Evolutionary conservation across 352 stramenopile species (phyloP), one percentile per base, ranked within the genome.

Genomic region (Pythium rhizo-oryzae): DNA sequence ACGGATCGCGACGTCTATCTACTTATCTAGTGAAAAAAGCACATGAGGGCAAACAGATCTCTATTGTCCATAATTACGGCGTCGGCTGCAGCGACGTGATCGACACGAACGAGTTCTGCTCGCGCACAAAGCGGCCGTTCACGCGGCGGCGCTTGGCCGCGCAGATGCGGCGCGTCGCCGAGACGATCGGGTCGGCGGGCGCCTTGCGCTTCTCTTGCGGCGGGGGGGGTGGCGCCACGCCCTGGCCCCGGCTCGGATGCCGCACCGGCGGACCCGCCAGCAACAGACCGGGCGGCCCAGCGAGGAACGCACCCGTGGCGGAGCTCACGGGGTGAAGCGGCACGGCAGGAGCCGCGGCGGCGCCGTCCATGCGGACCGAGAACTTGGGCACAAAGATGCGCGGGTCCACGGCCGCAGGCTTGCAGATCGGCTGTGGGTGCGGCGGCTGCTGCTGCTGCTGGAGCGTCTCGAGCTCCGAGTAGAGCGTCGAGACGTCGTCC

Each of bases 61-160:
- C 37, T 43, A 2, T 43, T 46, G 12, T 46, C 39, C 2, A 43
- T 43, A 19, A 46, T 25, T 58, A 44, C 9, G 51, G 30, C 9
- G 30, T 44, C 21, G 56, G 56, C 78, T 91, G 82, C 52, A 91
- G 71, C 35, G 74, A 64, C n/a, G 80, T 91, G 62, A 91, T 88
- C 41, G 82, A 81, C 41, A 91, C 76, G 59, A 91, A 91, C 7
- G 70, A 59, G 55, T 75, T 70, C 54, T 86, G 77, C 59, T 89
- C 79, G 19, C 70, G 67, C 52, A 78, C 72, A 58, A 91, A 91
- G 59, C 82, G 82, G 58, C 82, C 82, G 35, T 87, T 91, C 30
- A 91, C 82, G 43, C 80, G 80, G 43, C 86, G 79, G 12, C 82
- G 79, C 70, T 89, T 91, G 46, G 82, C 74, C 12, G 81, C 81